A percentile compares a stretch with the other conserved stretches of the same genome.
These are phyloP conservation scores for Adansonia madagascariensis DNA, from an alignment of 441 rosid genomes.

Conservation along the genomic window DNA sequence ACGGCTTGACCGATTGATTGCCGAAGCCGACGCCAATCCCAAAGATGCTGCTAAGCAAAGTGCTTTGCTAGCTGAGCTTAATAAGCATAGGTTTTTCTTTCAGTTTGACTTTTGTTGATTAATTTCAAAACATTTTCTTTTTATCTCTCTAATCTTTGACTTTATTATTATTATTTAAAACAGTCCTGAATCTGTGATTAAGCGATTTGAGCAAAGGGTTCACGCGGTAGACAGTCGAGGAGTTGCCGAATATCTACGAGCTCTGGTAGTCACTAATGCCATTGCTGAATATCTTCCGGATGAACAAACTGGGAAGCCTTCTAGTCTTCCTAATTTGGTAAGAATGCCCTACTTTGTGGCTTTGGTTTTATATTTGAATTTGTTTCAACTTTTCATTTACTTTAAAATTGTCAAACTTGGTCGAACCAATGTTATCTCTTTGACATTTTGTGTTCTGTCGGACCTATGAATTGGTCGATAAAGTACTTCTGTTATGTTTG, in stretches of 20 bases:
- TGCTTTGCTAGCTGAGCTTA: slow-evolving; percentile 80
- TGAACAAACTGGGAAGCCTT: slow-evolving; percentile 72
- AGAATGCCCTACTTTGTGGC: background rate
- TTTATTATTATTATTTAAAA: background rate
- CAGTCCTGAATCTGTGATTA: slow-evolving; percentile 88
- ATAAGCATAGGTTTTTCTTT: slow-evolving; percentile 68
- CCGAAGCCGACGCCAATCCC: slow-evolving; percentile 88
- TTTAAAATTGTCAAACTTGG: background rate
- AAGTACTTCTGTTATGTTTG: background rate
- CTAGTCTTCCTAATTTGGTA: slow-evolving; percentile 91
- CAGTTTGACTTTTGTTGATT: background rate
- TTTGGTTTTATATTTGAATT: slow-evolving; percentile 1
- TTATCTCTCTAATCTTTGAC: background rate
- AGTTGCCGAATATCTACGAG: slow-evolving; percentile 85
- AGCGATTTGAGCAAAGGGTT: slow-evolving; percentile 83
- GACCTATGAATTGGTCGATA: background rate
- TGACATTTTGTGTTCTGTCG: background rate
- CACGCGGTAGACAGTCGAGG: slow-evolving; percentile 83
- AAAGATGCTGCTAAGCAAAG: slow-evolving; percentile 70
- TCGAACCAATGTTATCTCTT: background rate
- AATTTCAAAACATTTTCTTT: background rate
- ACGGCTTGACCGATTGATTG: slow-evolving; percentile 66
- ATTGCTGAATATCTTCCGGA: slow-evolving; percentile 91
- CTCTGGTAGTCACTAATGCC: slow-evolving; percentile 77
- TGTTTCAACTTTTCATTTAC: background rate